phyloP scores from a whole-genome alignment of 768 basidiomycete genomes.

The Phylloporus arenicola region DNA sequence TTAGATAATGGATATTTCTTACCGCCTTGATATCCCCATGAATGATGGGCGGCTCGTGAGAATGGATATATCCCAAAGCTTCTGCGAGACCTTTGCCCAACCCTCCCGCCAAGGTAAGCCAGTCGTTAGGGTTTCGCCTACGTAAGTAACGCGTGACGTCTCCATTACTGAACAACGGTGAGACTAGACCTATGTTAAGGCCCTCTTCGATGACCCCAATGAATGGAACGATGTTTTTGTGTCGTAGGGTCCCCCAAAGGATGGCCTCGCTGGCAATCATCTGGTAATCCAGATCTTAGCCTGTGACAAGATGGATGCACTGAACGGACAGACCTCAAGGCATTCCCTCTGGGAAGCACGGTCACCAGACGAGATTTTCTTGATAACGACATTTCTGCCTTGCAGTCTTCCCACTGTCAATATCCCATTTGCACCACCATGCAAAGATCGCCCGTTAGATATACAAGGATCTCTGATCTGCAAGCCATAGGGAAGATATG shows the following conservation, averaged over 20 bases:
- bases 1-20: slow-evolving; percentile 4
- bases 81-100: slow-evolving; percentile 16
- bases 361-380: slow-evolving; percentile 13
- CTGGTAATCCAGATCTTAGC: slow-evolving; percentile 8
- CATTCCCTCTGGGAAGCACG: background rate
- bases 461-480: slow-evolving; percentile 6
- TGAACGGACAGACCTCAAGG: slow-evolving; percentile 10
- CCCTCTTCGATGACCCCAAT: slow-evolving; percentile 13
- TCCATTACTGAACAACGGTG: slow-evolving; percentile 19
- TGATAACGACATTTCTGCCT: slow-evolving; percentile 22
- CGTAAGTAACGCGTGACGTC: slow-evolving; percentile 11
- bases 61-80: slow-evolving; percentile 23
- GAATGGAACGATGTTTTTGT: slow-evolving; percentile 26
- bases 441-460: background rate
- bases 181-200: slow-evolving; percentile 18
- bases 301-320: background rate
- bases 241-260: slow-evolving; percentile 22
- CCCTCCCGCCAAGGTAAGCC: slow-evolving; percentile 3
- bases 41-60: slow-evolving; percentile 25
- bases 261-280: slow-evolving; percentile 25
- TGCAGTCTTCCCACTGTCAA: slow-evolving; percentile 16
- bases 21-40: slow-evolving; percentile 41
- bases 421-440: slow-evolving; percentile 17
- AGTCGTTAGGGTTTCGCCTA: background rate
- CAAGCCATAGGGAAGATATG: slow-evolving; percentile 19